A percentile compares a stretch with the other conserved stretches of the same genome.
phyloP scores from a whole-genome alignment of 495 filamentous ascomycete species.

The Paragyromitra xinjiangensis region DNA sequence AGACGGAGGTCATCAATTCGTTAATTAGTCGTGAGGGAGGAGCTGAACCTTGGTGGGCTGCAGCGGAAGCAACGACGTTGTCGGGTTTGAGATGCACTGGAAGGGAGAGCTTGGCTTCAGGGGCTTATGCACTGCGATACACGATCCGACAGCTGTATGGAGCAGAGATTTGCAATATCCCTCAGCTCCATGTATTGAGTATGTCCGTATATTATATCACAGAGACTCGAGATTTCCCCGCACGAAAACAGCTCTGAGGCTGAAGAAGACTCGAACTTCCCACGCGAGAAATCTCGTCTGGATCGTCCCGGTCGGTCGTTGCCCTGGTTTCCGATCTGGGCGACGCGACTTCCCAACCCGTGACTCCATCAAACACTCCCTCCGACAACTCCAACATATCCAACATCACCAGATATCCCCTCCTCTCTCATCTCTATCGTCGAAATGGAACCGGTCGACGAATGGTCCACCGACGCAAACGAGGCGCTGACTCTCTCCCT shows the following conservation, averaged over 20 bases:
- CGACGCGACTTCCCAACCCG: slow-evolving; percentile 38
- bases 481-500: slow-evolving; percentile 77
- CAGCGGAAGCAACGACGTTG: not conserved
- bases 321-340: slow-evolving; percentile 20
- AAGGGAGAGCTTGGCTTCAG: slow-evolving; percentile 23
- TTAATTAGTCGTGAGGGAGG: slow-evolving; percentile 5
- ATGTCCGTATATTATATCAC: not conserved
- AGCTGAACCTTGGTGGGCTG: slow-evolving; percentile 1
- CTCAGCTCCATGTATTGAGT: not conserved
- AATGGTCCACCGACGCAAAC: slow-evolving; percentile 77
- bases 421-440: not conserved
- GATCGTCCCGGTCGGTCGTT: not conserved
- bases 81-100: slow-evolving; percentile 23
- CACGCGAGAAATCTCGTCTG: slow-evolving; percentile 3
- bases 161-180: not conserved
- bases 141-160: not conserved
- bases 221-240: not conserved
- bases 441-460: slow-evolving; percentile 50
- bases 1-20: slow-evolving; percentile 27
- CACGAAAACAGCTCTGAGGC: not conserved
- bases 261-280: not conserved
- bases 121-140: not conserved
- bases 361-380: slow-evolving; percentile 19
- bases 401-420: not conserved
- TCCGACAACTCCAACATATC: slow-evolving; percentile 3